A percentile compares a stretch with the other conserved stretches of the same genome.
Conservation (phyloP, 2,329 filamentous ascomycete species). For the Fusarium sp. region DNA sequence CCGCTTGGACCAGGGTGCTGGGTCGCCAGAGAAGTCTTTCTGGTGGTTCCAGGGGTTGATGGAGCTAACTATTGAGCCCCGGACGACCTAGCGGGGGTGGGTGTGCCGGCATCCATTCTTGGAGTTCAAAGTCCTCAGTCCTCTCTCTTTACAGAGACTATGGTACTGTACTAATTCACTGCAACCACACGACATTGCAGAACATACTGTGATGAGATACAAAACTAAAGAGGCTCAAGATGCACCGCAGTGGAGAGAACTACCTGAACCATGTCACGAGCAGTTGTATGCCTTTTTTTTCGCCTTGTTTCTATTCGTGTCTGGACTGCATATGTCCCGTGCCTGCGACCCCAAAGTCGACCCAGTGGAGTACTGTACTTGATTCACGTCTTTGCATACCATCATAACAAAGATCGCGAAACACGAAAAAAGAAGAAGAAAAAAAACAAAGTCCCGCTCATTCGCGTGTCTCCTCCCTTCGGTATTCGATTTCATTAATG, state of each 20-base stretch:
- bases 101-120: constrained; percentile 29
- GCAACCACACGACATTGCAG: background rate
- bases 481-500: background rate
- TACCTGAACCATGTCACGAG: constrained; percentile 3
- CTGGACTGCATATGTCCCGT: constrained; percentile 29
- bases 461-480: background rate
- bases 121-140: background rate
- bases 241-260: constrained; percentile 1
- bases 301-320: constrained; percentile 20
- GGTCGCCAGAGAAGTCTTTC: constrained; percentile 35
- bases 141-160: background rate
- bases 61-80: background rate
- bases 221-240: background rate
- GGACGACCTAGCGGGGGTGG: background rate
- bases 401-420: constrained; percentile 21
- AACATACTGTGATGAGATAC: background rate
- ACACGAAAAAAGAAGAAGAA: constrained; percentile 23
- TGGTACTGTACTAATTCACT: background rate
- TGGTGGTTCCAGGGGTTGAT: constrained; percentile 16
- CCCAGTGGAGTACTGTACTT: constrained; percentile 37
- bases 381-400: constrained; percentile 28
- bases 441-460: background rate
- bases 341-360: constrained; percentile 40
- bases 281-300: constrained; percentile 5
- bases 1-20: constrained; percentile 45